Evolutionary conservation across 805 yeast genomes (phyloP).

Genomic region (Cyberlindnera xylosilytica): DNA sequence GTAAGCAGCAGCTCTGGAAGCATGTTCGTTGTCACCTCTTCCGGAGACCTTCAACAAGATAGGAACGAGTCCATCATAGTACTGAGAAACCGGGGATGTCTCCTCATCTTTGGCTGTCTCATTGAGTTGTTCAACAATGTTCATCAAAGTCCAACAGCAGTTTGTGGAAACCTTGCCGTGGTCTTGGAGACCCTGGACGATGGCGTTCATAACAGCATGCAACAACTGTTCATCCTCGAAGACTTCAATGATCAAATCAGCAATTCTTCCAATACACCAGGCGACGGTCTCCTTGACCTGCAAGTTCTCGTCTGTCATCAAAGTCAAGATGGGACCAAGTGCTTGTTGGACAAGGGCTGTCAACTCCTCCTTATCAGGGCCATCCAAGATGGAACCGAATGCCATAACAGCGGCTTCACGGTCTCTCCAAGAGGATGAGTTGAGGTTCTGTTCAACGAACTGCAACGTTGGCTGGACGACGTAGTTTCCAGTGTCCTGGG

Average conservation of each 20-base stretch:
- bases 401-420: constrained; percentile 99
- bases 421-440: constrained; percentile 66
- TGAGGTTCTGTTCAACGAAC: constrained; percentile 77
- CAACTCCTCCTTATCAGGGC: constrained; percentile 77
- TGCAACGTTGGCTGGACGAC: constrained; percentile 82
- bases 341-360: constrained; percentile 75
- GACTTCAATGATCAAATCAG: constrained; percentile 79
- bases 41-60: constrained; percentile 66
- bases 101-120: constrained; percentile 42
- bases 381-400: constrained; percentile 93
- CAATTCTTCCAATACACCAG: constrained; percentile 97
- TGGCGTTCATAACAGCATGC: constrained; percentile 69
- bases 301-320: constrained; percentile 71
- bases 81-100: constrained; percentile 69
- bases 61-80: constrained; percentile 66
- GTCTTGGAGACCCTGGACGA: constrained; percentile 78
- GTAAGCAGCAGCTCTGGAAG: constrained; percentile 93
- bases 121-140: constrained; percentile 78
- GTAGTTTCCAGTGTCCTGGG: constrained; percentile 82
- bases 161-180: constrained; percentile 94
- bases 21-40: constrained; percentile 76
- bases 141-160: constrained; percentile 96
- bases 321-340: constrained; percentile 66
- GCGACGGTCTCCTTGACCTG: constrained; percentile 97
- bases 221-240: constrained; percentile 63